Conservation (phyloP, 306 rosid species). For the Sechiopsis laciniata region DNA sequence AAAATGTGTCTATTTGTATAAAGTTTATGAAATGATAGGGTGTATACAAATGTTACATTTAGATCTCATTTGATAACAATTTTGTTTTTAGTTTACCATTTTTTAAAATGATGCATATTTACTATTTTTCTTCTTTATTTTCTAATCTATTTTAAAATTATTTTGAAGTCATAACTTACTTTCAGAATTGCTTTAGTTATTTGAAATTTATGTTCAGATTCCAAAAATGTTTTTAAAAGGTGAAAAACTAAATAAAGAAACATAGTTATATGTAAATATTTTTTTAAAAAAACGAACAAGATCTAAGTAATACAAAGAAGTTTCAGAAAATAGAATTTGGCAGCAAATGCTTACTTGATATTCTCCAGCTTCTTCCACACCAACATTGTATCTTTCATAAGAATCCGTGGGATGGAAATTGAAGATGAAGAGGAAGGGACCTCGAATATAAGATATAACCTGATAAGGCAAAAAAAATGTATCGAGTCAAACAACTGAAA, state of each 20-base stretch:
- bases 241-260: neutral
- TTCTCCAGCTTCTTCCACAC: constrained; percentile 97
- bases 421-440: constrained; percentile 76
- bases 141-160: neutral
- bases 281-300: neutral
- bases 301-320: neutral
- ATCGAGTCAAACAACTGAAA: constrained; percentile 10
- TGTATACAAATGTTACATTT: neutral
- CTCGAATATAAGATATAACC: constrained; percentile 86
- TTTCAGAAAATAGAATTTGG: neutral
- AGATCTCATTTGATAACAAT: neutral
- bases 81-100: neutral
- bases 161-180: neutral
- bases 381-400: constrained; percentile 53
- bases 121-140: neutral
- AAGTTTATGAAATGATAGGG: neutral
- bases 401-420: constrained; percentile 87
- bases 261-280: neutral
- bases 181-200: neutral
- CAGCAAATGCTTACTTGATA: constrained; percentile 55
- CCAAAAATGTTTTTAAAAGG: neutral
- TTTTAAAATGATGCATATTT: neutral
- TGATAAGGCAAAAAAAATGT: constrained; percentile 31
- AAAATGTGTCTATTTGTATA: neutral
- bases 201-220: neutral